Conservation (phyloP, 495 filamentous ascomycete species). For the Penicillium lividum region DNA sequence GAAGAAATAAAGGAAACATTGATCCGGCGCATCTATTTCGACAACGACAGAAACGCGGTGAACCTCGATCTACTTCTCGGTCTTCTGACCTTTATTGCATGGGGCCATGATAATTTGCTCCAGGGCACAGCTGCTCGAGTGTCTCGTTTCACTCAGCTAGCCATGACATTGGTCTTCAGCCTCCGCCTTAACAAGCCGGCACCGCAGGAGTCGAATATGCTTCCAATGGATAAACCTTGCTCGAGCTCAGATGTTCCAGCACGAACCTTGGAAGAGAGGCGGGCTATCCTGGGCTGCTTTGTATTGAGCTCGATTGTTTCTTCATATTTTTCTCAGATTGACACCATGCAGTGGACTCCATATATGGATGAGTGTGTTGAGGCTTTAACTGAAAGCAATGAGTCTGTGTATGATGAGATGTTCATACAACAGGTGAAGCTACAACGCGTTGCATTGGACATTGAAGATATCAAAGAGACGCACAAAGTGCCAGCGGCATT, state of each 20-base stretch:
- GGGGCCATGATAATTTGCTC: slow-evolving; percentile 29
- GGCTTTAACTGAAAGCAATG: neutral
- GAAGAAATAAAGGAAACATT: slow-evolving; percentile 36
- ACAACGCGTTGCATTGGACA: slow-evolving; percentile 1
- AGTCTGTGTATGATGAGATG: slow-evolving; percentile 1
- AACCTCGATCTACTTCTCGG: slow-evolving; percentile 51
- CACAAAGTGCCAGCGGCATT: neutral
- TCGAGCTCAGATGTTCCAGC: neutral
- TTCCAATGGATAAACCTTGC: slow-evolving; percentile 3
- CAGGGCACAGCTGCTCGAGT: slow-evolving; percentile 19
- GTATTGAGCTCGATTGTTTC: slow-evolving; percentile 27
- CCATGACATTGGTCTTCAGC: slow-evolving; percentile 49
- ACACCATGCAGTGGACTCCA: slow-evolving; percentile 5
- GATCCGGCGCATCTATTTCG: slow-evolving; percentile 43
- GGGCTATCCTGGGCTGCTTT: slow-evolving; percentile 50
- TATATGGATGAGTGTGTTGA: slow-evolving; percentile 9
- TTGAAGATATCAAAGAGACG: neutral
- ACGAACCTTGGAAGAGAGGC: slow-evolving; percentile 42
- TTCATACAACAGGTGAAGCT: slow-evolving; percentile 3
- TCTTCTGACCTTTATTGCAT: slow-evolving; percentile 41
- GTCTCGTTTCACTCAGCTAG: slow-evolving; percentile 46
- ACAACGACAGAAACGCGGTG: slow-evolving; percentile 36
- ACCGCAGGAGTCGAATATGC: slow-evolving; percentile 23
- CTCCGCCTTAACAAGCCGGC: slow-evolving; percentile 50
- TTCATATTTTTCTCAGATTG: slow-evolving; percentile 2